Evolutionary conservation across 257 asterid genomes (phyloP).

Genomic region (Coffea canephora): DNA sequence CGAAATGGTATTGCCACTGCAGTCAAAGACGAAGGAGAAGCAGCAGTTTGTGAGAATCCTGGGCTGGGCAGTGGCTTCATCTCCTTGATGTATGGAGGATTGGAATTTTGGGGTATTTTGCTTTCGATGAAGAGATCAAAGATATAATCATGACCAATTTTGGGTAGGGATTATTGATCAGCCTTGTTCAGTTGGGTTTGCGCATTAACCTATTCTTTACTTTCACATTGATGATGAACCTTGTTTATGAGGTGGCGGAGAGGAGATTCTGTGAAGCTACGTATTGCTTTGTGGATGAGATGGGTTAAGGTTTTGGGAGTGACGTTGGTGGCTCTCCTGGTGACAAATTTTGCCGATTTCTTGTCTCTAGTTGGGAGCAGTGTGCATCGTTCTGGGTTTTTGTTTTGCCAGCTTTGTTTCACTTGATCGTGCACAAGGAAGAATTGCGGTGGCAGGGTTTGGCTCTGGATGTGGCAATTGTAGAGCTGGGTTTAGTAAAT

Average conservation of each 20-base stretch:
- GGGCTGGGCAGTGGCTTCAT: constrained; percentile 62
- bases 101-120: constrained; percentile 79
- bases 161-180: constrained; percentile 20
- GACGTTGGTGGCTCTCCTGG: constrained; percentile 31
- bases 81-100: constrained; percentile 58
- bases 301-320: constrained; percentile 66
- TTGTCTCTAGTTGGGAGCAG: constrained; percentile 88
- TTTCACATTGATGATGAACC: constrained; percentile 95
- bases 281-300: constrained; percentile 69
- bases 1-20: constrained; percentile 81
- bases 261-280: constrained; percentile 59
- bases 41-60: constrained; percentile 56
- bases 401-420: constrained; percentile 78
- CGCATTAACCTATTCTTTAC: constrained; percentile 64
- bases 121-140: constrained; percentile 53
- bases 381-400: constrained; percentile 74
- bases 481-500: constrained; percentile 30
- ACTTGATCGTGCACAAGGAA: constrained; percentile 55
- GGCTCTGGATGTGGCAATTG: constrained; percentile 21
- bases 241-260: constrained; percentile 76
- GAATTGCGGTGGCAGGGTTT: constrained; percentile 42
- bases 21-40: constrained; percentile 71
- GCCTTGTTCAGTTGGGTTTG: constrained; percentile 68
- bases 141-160: constrained; percentile 87
- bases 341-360: constrained; percentile 30